These are phyloP conservation scores for Berberis thunbergii DNA, from an alignment of 164 flowering plant species.

Conservation along the genomic window DNA sequence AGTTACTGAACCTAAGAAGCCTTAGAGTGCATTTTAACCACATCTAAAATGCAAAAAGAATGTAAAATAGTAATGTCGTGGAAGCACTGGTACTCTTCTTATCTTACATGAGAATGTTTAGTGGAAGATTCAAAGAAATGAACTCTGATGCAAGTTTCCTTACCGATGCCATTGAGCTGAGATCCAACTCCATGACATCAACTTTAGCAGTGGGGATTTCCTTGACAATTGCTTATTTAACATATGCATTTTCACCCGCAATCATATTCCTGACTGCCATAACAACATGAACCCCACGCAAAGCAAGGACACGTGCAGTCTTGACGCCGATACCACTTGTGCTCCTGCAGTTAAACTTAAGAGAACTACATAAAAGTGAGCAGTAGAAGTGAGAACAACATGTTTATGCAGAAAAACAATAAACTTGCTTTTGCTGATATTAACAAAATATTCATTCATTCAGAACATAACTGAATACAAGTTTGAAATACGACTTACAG, in stretches of 20 bases:
- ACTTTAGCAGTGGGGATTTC: slow-evolving; percentile 52
- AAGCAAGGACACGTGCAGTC: slow-evolving; percentile 67
- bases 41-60: no score
- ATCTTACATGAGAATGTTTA: slow-evolving; percentile 67
- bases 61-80: no score
- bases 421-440: no score
- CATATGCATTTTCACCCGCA: slow-evolving; percentile 28
- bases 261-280: slow-evolving; percentile 65
- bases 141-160: slow-evolving; percentile 56
- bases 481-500: no score
- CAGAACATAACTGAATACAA: no score
- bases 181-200: slow-evolving; percentile 75
- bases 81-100: not conserved
- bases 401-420: no score
- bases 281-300: slow-evolving; percentile 59
- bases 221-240: slow-evolving; percentile 44
- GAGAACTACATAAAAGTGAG: no score
- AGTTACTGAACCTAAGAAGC: no score
- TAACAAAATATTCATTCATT: no score
- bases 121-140: slow-evolving; percentile 37
- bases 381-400: no score
- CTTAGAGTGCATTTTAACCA: no score
- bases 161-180: slow-evolving; percentile 56
- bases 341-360: slow-evolving; percentile 42
- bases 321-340: slow-evolving; percentile 78